These are phyloP conservation scores for Botrytis medusae DNA, from an alignment of 2,329 filamentous ascomycete genomes.

Conservation along the genomic window DNA sequence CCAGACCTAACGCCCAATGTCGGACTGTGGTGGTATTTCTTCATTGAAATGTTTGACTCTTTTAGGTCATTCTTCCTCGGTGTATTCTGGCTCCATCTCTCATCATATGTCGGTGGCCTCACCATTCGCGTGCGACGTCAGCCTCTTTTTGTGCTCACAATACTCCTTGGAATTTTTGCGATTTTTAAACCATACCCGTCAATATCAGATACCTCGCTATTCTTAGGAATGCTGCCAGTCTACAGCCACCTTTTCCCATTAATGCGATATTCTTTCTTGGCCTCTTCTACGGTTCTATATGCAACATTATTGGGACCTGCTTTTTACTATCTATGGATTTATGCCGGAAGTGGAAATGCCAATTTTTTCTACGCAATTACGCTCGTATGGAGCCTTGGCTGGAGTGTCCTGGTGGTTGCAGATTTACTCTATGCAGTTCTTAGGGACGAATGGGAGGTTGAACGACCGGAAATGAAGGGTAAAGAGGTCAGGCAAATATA, in stretches of 20 bases:
- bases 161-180: slow-evolving; percentile 85
- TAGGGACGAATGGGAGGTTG: slow-evolving; percentile 90
- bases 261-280: slow-evolving; percentile 91
- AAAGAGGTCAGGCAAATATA: slow-evolving; percentile 63
- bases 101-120: slow-evolving; percentile 83
- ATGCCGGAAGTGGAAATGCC: slow-evolving; percentile 94
- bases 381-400: slow-evolving; percentile 91
- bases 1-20: slow-evolving; percentile 94
- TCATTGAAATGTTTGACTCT: slow-evolving; percentile 98
- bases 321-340: slow-evolving; percentile 98
- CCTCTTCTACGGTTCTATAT: slow-evolving; percentile 80
- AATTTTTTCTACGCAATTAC: slow-evolving; percentile 99
- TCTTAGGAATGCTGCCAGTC: slow-evolving; percentile 77
- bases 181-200: slow-evolving; percentile 98
- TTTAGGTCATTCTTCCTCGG: slow-evolving; percentile 96
- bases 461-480: slow-evolving; percentile 84
- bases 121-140: slow-evolving; percentile 80
- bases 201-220: slow-evolving; percentile 84
- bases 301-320: slow-evolving; percentile 85
- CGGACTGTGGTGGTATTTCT: slow-evolving; percentile 99
- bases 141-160: slow-evolving; percentile 79
- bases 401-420: slow-evolving; percentile 75
- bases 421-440: slow-evolving; percentile 87
- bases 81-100: slow-evolving; percentile 95
- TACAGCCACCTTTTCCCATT: slow-evolving; percentile 91